Evolutionary conservation across 208 protist species (phyloP), one percentile per base, ranked within the genome.

Genomic region (Wallacemonas sp.): DNA sequence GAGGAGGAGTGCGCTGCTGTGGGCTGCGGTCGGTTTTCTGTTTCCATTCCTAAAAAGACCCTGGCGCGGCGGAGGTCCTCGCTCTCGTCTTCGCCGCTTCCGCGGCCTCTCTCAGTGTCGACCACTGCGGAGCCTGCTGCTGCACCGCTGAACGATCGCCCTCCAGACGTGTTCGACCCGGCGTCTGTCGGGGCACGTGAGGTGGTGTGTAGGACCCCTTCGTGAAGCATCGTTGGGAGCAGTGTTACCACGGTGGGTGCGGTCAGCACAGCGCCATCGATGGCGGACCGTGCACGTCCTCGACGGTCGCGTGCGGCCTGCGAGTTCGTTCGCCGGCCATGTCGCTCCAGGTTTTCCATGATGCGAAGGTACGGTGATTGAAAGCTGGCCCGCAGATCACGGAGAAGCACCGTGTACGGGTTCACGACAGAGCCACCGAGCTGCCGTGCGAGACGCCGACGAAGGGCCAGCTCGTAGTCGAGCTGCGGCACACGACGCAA

Each of bases 391-490:
- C 68, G 64, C 24, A 86, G 39, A 39, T 94, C 82, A 17, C 80
- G 80, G 47, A 94, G 56, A 9, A 94, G 67, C 0, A 81, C 75
- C 19, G 79, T 62, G 46, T 77, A 86, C 28, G 82, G 78, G 3
- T 73, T 65, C 14, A 68, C 70, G 34, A 73, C 65, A 0, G 66
- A 47, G 12, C 73, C 63, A 14, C 88, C 88, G 12, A 94, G 73
- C n/a, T 78, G 76, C 17, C 71, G 70, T 14, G 54, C 69, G 45
- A 94, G 62, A 11, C 75, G 74, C 4, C 67, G 51, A 15, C 88
- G 70, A 34, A 88, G 75, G 58, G 83, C 79, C 34, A 46, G 69
- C 27, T 90, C 84, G 9, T 82, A 72, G 36, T 77, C 74, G 27
- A 86, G 33, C 12, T 80, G 77, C n/a, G 28, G 46, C 1, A 59